phyloP scores from a whole-genome alignment of 2,329 filamentous ascomycete species.

The Penicillium paneum region DNA sequence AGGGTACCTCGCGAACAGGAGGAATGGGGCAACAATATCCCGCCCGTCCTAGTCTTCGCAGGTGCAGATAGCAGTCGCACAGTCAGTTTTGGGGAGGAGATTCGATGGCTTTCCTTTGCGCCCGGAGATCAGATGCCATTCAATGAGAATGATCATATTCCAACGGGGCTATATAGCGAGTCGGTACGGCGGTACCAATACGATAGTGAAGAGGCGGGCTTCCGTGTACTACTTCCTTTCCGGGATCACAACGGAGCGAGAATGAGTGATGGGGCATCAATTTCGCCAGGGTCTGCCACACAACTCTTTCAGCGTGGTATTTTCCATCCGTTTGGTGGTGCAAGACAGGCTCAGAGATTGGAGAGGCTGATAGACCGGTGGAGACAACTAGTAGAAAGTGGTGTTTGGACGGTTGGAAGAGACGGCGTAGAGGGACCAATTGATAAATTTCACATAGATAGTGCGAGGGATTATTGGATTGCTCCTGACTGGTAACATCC shows the following conservation, averaged over 20 bases:
- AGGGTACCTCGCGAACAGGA: not conserved
- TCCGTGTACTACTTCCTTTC: not conserved
- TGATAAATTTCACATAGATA: slow-evolving; percentile 16
- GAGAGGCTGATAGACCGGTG: slow-evolving; percentile 19
- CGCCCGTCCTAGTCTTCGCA: slow-evolving; percentile 14
- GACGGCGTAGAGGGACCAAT: slow-evolving; percentile 20
- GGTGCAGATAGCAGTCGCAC: not conserved
- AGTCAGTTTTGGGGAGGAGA: not conserved
- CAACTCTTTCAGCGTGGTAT: not conserved
- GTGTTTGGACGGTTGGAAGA: slow-evolving; percentile 18
- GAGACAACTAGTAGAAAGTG: slow-evolving; percentile 15
- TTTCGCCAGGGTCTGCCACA: not conserved
- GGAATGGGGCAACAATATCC: slow-evolving; percentile 13
- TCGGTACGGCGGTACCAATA: not conserved
- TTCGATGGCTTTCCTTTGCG: not conserved
- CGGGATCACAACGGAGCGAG: not conserved
- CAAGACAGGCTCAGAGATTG: slow-evolving; percentile 12
- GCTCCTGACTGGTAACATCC: slow-evolving; percentile 1
- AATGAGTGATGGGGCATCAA: not conserved
- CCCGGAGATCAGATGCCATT: not conserved
- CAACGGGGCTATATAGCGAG: not conserved
- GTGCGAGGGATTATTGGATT: slow-evolving; percentile 14
- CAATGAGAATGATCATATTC: not conserved
- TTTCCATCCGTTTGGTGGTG: slow-evolving; percentile 9
- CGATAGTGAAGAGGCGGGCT: not conserved